A percentile compares a stretch with the other conserved stretches of the same genome.
phyloP scores from a whole-genome alignment of 768 basidiomycete species.

The Trametes villosa region DNA sequence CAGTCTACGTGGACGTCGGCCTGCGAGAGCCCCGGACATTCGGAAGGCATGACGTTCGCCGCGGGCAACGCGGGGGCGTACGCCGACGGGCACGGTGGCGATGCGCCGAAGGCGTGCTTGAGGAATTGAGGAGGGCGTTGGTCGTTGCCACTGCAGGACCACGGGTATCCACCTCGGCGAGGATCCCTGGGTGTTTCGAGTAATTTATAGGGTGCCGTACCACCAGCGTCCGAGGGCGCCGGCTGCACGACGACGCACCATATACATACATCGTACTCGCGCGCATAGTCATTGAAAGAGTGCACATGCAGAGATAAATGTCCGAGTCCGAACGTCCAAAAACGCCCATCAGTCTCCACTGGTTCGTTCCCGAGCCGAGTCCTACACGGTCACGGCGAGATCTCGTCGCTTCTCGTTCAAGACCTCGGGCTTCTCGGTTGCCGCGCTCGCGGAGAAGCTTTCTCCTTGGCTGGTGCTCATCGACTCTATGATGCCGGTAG shows the following conservation, averaged over 20 bases:
- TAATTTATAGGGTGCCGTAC: too few species aligned
- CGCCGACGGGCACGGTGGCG: background rate
- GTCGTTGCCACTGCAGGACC: too few species aligned
- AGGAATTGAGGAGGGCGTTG: too few species aligned
- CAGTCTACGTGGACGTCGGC: too few species aligned
- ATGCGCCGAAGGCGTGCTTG: background rate
- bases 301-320: background rate
- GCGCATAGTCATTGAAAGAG: too few species aligned
- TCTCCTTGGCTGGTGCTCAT: background rate
- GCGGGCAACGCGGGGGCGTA: background rate
- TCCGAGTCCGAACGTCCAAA: background rate
- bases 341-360: too few species aligned
- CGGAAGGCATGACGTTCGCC: background rate
- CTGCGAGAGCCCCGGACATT: background rate
- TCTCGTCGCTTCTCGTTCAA: background rate
- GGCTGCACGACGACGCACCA: too few species aligned
- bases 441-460: background rate
- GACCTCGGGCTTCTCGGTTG: background rate
- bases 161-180: too few species aligned
- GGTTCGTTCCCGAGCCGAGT: background rate
- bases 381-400: background rate
- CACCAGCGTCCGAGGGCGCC: too few species aligned
- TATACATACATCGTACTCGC: too few species aligned
- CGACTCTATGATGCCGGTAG: background rate
- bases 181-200: too few species aligned